Base-by-base conservation (phyloP, 2,329 filamentous ascomycete genomes). In the Penicillium expansum region DNA sequence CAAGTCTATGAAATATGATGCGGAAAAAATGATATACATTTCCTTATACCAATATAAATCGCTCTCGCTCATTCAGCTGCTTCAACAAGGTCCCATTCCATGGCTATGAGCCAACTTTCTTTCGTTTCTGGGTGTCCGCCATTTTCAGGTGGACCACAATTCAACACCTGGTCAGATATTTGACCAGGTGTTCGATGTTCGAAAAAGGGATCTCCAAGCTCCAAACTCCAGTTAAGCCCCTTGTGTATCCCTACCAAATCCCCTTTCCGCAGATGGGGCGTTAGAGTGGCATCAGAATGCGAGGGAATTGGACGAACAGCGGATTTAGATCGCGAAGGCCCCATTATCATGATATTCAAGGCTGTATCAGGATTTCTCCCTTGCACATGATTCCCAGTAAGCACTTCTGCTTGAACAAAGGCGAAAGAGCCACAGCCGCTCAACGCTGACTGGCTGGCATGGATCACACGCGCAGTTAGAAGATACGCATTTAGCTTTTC, bases 41-140 rank as follows among this genome's bases (percentile, higher is more conserved):
- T 11, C 30, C 9, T 16, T n/a, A 13, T 11, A 47, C 1, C 18
- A 2, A n/a, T n/a, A n/a, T 13, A n/a, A 35, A 24, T n/a, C 13
- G 4, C 5, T 2, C 2, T 24, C 5, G 13, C 20, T 47, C 30
- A 47, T 13, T 2, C 0, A 49, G 35, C 42, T 38, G 41, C 22
- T 27, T 58, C 32, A 29, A 71, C 29, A n/a, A 76, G 42, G 56
- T 76, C 72, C 75, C 75, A 77, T 57, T 77, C 73, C 64, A 74
- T 68, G 22, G 67, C 69, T 22, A 77, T 68, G 14, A 73, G 59
- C 73, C 75, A 77, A 27, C 56, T 64, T 29, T 66, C 62, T 32
- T 61, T 37, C 4, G 5, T 16, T 8, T 44, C 37, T 16, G 18
- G 8, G 10, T 24, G 8, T 8, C 14, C 30, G 9, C 24, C 27